phyloP scores from a whole-genome alignment of 768 basidiomycete species.

The Gloeophyllum trabeum region DNA sequence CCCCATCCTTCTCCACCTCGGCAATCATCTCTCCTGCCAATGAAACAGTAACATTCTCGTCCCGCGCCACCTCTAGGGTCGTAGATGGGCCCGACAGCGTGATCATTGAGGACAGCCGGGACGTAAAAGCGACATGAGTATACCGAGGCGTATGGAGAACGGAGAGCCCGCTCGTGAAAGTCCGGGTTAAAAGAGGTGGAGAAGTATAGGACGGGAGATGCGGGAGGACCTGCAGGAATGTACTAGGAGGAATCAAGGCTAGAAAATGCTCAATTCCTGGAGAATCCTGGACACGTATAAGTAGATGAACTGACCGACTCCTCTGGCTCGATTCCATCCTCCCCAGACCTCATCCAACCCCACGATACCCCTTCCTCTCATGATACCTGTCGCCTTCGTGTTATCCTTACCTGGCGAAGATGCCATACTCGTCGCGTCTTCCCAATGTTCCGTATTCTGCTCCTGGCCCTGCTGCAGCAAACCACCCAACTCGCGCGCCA shows the following conservation, averaged over 20 bases:
- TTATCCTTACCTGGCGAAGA: slow-evolving; percentile 17
- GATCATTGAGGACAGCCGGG: slow-evolving; percentile 49
- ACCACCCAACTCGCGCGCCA: slow-evolving; percentile 72
- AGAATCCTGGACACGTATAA: not conserved
- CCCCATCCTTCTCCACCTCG: slow-evolving; percentile 59
- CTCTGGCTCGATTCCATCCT: slow-evolving; percentile 88
- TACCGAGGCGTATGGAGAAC: slow-evolving; percentile 83
- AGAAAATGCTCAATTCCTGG: slow-evolving; percentile 2
- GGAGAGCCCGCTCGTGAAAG: slow-evolving; percentile 53
- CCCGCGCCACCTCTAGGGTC: slow-evolving; percentile 58
- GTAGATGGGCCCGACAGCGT: slow-evolving; percentile 36
- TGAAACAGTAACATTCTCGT: slow-evolving; percentile 63
- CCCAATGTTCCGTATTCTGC: slow-evolving; percentile 4
- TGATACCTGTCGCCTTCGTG: slow-evolving; percentile 43
- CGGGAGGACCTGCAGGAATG: slow-evolving; percentile 67
- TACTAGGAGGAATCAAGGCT: slow-evolving; percentile 88
- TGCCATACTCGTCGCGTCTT: too few relatives aligned
- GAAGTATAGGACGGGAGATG: slow-evolving; percentile 52
- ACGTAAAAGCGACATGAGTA: slow-evolving; percentile 53
- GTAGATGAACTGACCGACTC: slow-evolving; percentile 52
- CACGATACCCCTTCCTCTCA: slow-evolving; percentile 71
- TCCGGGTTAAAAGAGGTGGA: slow-evolving; percentile 57
- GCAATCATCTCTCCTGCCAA: slow-evolving; percentile 71
- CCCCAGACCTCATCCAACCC: slow-evolving; percentile 93
- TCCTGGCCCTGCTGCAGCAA: slow-evolving; percentile 42